Conservation (phyloP, 1,284 basidiomycete species). For the Termitomyces sp. region DNA sequence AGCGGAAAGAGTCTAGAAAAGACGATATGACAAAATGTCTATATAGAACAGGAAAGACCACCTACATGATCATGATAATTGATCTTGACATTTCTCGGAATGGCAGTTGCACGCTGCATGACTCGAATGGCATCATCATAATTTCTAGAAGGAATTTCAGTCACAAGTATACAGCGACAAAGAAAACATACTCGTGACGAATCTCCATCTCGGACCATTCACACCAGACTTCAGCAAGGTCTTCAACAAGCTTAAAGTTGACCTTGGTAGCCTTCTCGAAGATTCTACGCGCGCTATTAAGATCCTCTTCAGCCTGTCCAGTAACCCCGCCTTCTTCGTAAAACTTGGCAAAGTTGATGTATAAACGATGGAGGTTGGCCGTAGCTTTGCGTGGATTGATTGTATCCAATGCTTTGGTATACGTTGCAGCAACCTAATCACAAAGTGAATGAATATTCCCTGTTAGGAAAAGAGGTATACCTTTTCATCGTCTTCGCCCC, state of each 20-base stretch:
- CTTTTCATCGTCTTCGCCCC: constrained; percentile 91
- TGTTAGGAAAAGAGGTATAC: constrained; percentile 31
- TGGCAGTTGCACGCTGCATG: constrained; percentile 92
- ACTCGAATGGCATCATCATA: constrained; percentile 93
- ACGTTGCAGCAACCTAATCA: constrained; percentile 83
- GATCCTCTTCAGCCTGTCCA: constrained; percentile 74
- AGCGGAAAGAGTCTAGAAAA: constrained; percentile 69
- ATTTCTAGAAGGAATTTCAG: constrained; percentile 51
- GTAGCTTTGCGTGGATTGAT: constrained; percentile 89
- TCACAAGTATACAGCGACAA: constrained; percentile 11
- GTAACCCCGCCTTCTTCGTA: constrained; percentile 92
- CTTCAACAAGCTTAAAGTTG: constrained; percentile 94
- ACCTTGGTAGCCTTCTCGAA: constrained; percentile 90
- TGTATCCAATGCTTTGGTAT: constrained; percentile 85
- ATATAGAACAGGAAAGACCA: not conserved
- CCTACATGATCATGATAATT: constrained; percentile 94
- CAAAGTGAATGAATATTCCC: constrained; percentile 2
- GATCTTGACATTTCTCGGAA: constrained; percentile 87
- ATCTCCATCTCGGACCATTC: constrained; percentile 99
- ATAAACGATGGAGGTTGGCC: constrained; percentile 86
- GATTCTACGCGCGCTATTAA: constrained; percentile 86
- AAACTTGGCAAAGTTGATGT: constrained; percentile 94
- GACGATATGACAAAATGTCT: constrained; percentile 12
- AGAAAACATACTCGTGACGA: constrained; percentile 75
- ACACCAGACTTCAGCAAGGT: constrained; percentile 98